phyloP scores from a whole-genome alignment of 257 asterid genomes.

The Przewalskia tangutica region DNA sequence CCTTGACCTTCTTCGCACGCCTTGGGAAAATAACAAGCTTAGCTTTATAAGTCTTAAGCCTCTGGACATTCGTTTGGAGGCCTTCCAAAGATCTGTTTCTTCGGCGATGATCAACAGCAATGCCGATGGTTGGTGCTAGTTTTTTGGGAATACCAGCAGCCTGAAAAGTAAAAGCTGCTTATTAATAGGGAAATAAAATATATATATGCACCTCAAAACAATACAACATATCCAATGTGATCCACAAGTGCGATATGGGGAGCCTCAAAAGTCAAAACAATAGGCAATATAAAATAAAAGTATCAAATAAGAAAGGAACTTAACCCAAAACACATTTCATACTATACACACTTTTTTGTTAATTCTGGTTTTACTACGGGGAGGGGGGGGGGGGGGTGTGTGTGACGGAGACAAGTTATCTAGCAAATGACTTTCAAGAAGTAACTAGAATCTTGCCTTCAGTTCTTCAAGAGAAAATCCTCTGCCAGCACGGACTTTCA shows the following conservation, averaged over 20 bases:
- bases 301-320: too few species aligned
- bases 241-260: too few species aligned
- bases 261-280: neutral
- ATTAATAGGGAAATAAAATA: neutral
- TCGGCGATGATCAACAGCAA: constrained; percentile 18
- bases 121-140: constrained; percentile 17
- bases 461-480: constrained; percentile 21
- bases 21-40: neutral
- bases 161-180: neutral
- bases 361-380: too few species aligned
- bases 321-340: too few species aligned
- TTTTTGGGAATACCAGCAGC: constrained; percentile 19
- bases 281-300: neutral
- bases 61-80: neutral
- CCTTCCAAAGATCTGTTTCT: constrained; percentile 18
- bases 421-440: neutral
- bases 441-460: neutral
- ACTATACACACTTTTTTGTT: too few species aligned
- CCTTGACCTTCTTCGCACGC: constrained; percentile 8
- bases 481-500: constrained; percentile 24
- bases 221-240: too few species aligned
- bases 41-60: neutral
- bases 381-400: neutral
- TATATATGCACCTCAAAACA: neutral
- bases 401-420: neutral